Evolutionary conservation across 805 yeast species (phyloP).

Genomic region (Schwanniomyces occidentalis): DNA sequence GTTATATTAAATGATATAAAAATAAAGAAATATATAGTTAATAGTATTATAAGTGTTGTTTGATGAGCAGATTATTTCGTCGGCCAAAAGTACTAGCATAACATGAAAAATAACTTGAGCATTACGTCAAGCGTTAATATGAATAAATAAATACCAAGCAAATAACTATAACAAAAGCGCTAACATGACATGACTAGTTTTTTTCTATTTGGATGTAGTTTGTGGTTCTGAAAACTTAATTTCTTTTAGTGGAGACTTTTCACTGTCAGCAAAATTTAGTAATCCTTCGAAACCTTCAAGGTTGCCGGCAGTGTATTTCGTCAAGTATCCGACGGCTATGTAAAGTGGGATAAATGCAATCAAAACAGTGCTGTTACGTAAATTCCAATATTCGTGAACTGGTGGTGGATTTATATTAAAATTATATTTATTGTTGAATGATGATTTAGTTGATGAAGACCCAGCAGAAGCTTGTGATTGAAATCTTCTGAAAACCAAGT

Average conservation of each 20-base stretch:
- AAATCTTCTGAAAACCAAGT: constrained; percentile 25
- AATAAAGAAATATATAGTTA: too few species aligned
- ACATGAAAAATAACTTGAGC: too few species aligned
- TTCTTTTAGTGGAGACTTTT: constrained; percentile 39
- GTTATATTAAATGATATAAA: too few species aligned
- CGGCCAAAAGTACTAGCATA: too few species aligned
- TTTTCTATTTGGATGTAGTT: constrained; percentile 9
- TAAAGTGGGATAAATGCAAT: constrained; percentile 40
- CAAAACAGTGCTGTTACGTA: constrained; percentile 35
- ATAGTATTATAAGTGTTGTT: too few species aligned
- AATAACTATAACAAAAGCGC: too few species aligned
- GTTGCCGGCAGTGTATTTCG: constrained; percentile 29
- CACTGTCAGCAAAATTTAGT: constrained; percentile 35
- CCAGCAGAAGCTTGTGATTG: constrained; percentile 24
- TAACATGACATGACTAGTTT: too few species aligned
- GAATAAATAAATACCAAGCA: too few species aligned
- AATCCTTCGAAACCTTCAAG: constrained; percentile 32
- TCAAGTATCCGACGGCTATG: constrained; percentile 34
- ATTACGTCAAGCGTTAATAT: too few species aligned
- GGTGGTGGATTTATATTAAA: constrained; percentile 46
- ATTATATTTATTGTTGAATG: constrained; percentile 43
- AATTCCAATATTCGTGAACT: constrained; percentile 46
- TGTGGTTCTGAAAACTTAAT: constrained; percentile 41
- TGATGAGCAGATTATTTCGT: too few species aligned
- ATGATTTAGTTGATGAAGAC: constrained; percentile 20